Conservation (phyloP, 768 basidiomycete species). For the Podaxis sp. region DNA sequence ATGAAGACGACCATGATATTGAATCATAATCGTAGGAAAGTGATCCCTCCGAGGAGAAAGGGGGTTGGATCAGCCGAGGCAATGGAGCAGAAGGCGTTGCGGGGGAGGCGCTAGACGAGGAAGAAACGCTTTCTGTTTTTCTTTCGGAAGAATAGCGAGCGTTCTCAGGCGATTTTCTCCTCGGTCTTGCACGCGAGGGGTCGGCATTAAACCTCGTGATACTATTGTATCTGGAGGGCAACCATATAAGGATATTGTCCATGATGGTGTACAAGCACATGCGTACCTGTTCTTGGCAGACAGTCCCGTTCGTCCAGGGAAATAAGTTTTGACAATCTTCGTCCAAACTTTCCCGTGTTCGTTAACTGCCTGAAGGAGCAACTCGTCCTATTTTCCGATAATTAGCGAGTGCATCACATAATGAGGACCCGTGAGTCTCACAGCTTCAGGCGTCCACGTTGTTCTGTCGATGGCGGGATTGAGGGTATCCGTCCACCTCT, state of each 20-base stretch:
- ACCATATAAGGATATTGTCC: constrained; percentile 13
- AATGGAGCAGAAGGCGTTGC: constrained; percentile 31
- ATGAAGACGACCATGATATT: constrained; percentile 31
- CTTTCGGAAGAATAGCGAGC: constrained; percentile 29
- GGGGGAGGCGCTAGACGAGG: constrained; percentile 44
- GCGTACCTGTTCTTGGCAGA: constrained; percentile 59
- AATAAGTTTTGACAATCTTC: constrained; percentile 60
- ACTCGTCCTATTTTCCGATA: constrained; percentile 39
- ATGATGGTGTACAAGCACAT: background rate
- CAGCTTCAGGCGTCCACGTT: constrained; percentile 57
- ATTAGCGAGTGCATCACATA: constrained; percentile 12
- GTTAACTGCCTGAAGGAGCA: constrained; percentile 53
- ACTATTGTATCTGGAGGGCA: constrained; percentile 44
- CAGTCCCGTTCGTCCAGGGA: constrained; percentile 58
- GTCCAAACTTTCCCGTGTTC: constrained; percentile 63
- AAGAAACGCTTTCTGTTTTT: constrained; percentile 39
- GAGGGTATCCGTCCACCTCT: constrained; percentile 61
- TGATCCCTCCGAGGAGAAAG: constrained; percentile 10
- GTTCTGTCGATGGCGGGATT: constrained; percentile 62
- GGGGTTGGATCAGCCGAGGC: constrained; percentile 17
- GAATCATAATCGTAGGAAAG: constrained; percentile 23
- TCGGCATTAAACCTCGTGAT: constrained; percentile 49
- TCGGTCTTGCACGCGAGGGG: constrained; percentile 33
- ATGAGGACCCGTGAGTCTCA: constrained; percentile 24
- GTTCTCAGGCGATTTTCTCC: constrained; percentile 38